Conservation (phyloP, 2,329 filamentous ascomycete species). For the Cadophora sp. region DNA sequence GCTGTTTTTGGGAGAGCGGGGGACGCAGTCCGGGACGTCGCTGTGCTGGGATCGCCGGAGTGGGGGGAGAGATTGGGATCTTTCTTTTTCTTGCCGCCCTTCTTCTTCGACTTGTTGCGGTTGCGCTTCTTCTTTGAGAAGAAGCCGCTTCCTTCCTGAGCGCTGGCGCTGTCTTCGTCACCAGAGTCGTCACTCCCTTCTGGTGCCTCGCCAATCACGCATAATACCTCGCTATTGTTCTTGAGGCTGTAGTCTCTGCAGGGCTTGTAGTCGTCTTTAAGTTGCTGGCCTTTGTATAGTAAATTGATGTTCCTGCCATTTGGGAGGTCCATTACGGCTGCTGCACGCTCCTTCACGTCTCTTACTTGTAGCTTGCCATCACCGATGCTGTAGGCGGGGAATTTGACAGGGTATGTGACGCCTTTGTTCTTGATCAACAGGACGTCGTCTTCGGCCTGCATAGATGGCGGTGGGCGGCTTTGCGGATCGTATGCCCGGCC, state of each 20-base stretch:
- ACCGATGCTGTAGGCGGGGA: conserved; percentile 77
- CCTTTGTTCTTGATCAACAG: conserved; percentile 73
- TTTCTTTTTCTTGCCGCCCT: conserved; percentile 47
- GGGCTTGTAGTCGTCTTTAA: conserved; percentile 67
- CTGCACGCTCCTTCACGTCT: conserved; percentile 72
- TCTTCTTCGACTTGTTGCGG: conserved; percentile 51
- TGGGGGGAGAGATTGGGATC: conserved; percentile 39
- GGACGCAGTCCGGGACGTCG: conserved; percentile 39
- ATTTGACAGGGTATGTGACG: conserved; percentile 71
- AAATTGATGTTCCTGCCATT: conserved; percentile 67
- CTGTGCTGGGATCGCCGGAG: conserved; percentile 47
- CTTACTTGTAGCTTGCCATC: conserved; percentile 73
- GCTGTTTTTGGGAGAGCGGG: conserved; percentile 50
- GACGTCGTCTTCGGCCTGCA: conserved; percentile 68
- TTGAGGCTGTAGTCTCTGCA: conserved; percentile 67
- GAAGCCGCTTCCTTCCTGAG: conserved; percentile 43
- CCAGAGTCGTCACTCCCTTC: conserved; percentile 53
- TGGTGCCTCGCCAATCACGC: conserved; percentile 59
- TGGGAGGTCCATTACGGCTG: conserved; percentile 68
- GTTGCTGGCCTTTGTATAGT: conserved; percentile 74
- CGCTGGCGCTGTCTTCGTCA: conserved; percentile 51
- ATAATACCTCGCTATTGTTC: conserved; percentile 66
- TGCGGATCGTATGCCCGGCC: conserved; percentile 52
- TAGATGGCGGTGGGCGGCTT: conserved; percentile 46
- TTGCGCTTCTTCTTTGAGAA: conserved; percentile 37